Percentiles rank a stretch among this genome's conserved stretches.
phyloP scores from a whole-genome alignment of 805 yeast species.

The Danielia reshetovae region DNA sequence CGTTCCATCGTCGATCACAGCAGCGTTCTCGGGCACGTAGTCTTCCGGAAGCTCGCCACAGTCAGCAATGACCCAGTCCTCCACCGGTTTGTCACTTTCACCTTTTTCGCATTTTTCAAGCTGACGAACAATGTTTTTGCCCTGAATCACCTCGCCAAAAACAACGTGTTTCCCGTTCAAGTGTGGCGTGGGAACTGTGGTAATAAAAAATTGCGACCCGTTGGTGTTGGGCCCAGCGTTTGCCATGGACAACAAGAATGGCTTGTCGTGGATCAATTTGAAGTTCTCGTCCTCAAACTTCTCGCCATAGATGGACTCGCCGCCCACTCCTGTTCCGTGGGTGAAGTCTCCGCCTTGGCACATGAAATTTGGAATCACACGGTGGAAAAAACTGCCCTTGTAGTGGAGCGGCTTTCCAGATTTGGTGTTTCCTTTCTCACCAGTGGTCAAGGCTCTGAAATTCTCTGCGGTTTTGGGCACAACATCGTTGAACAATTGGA shows the following conservation, averaged over 20 bases:
- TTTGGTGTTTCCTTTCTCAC: constrained; percentile 68
- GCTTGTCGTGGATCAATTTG: constrained; percentile 68
- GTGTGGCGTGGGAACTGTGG: constrained; percentile 85
- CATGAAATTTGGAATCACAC: constrained; percentile 88
- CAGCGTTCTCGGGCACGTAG: constrained; percentile 45
- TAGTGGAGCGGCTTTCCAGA: constrained; percentile 66
- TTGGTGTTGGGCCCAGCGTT: constrained; percentile 98
- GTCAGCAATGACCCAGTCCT: constrained; percentile 66
- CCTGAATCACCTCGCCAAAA: constrained; percentile 81
- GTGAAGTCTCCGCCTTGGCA: constrained; percentile 86
- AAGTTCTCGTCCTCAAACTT: constrained; percentile 91
- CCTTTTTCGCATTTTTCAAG: constrained; percentile 71
- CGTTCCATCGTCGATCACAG: constrained; percentile 64
- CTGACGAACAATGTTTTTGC: constrained; percentile 74
- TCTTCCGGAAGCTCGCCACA: constrained; percentile 75
- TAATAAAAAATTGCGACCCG: constrained; percentile 96
- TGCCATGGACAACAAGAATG: constrained; percentile 93
- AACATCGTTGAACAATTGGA: constrained; percentile 67
- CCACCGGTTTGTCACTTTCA: constrained; percentile 64
- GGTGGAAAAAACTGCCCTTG: constrained; percentile 87
- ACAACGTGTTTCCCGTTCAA: constrained; percentile 94
- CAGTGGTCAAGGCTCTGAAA: constrained; percentile 84
- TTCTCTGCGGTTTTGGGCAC: constrained; percentile 90
- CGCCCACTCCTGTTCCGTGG: constrained; percentile 87
- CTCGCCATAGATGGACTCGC: constrained; percentile 80